Conservation (phyloP, 352 stramenopile genomes). For the Phytopythium mirpurense region DNA sequence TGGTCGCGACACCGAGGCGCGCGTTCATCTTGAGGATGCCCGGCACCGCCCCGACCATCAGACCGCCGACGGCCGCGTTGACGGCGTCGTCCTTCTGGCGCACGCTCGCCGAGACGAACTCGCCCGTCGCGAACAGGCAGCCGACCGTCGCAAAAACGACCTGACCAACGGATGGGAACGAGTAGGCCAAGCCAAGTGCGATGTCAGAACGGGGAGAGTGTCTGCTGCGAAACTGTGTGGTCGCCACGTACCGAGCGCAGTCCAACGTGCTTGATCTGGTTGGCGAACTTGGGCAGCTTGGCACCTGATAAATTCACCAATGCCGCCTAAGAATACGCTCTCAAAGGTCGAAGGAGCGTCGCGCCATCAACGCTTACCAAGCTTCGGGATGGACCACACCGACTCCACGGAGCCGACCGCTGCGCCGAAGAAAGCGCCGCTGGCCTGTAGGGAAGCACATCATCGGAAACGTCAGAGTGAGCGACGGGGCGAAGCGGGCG, state of each 20-base stretch:
- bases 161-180: constrained; percentile 27
- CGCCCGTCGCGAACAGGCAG: constrained; percentile 57
- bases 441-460: constrained; percentile 27
- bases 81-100: constrained; percentile 66
- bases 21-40: constrained; percentile 76
- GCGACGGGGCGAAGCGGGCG: neutral
- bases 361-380: constrained; percentile 38
- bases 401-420: constrained; percentile 74
- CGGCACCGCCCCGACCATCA: constrained; percentile 58
- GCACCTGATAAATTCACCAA: constrained; percentile 26
- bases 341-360: neutral
- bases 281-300: constrained; percentile 77
- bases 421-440: constrained; percentile 73
- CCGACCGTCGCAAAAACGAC: constrained; percentile 67
- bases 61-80: constrained; percentile 64
- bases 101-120: constrained; percentile 58
- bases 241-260: constrained; percentile 47
- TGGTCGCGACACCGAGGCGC: constrained; percentile 44
- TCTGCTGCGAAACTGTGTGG: too few species aligned
- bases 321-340: too few species aligned
- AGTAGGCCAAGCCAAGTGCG: too few species aligned
- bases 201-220: too few species aligned
- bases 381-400: constrained; percentile 84
- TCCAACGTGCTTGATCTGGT: constrained; percentile 78
- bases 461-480: neutral